Conservation (phyloP, 2,329 filamentous ascomycete genomes). For the Leptodontidium sp. region DNA sequence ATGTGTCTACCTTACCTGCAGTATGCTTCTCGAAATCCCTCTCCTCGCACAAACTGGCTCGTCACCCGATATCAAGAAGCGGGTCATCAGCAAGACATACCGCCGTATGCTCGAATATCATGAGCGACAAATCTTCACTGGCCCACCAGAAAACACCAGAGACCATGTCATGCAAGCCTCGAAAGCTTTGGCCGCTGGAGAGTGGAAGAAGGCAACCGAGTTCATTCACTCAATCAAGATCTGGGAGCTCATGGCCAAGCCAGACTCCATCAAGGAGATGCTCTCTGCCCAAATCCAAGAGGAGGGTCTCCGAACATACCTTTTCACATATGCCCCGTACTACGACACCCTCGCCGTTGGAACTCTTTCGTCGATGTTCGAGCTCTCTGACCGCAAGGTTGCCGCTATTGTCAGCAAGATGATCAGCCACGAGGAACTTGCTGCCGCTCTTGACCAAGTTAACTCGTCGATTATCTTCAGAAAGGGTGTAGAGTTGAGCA, state of each 20-base stretch:
- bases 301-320: constrained; percentile 95
- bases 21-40: constrained; percentile 98
- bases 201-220: constrained; percentile 96
- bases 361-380: constrained; percentile 93
- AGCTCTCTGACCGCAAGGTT: constrained; percentile 89
- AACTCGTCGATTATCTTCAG: constrained; percentile 98
- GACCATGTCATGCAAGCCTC: constrained; percentile 99
- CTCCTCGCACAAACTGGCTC: constrained; percentile 96
- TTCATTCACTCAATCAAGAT: constrained; percentile 99
- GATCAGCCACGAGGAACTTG: constrained; percentile 99
- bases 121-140: constrained; percentile 98
- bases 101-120: constrained; percentile 99
- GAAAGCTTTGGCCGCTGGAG: constrained; percentile 93
- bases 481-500: constrained; percentile 97
- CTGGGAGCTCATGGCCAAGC: constrained; percentile 96
- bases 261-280: constrained; percentile 95
- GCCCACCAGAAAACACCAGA: constrained; percentile 96
- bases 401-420: constrained; percentile 97
- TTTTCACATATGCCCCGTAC: constrained; percentile 99
- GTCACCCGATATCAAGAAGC: constrained; percentile 95
- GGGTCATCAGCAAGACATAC: constrained; percentile 99
- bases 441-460: constrained; percentile 95
- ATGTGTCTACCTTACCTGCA: constrained; percentile 98
- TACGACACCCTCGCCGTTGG: constrained; percentile 94
- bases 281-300: constrained; percentile 98